Evolutionary conservation across 2,329 filamentous ascomycete genomes (phyloP).

Genomic region (Colletotrichum sp.): DNA sequence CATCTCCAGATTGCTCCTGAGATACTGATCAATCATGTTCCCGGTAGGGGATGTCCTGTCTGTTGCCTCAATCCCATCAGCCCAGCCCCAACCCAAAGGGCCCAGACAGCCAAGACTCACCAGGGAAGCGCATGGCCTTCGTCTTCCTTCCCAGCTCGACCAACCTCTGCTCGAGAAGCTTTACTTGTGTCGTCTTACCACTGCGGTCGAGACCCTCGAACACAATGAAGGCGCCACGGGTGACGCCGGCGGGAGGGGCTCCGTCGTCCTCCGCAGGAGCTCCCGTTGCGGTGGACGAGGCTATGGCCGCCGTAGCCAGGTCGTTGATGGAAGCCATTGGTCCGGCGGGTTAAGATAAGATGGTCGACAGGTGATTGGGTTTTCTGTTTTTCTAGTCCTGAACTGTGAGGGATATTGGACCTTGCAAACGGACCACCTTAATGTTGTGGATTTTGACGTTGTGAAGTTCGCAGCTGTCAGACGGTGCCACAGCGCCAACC

Average conservation of each 20-base stretch:
- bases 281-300: conserved; percentile 35
- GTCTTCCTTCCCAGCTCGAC: conserved; percentile 53
- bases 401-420: not conserved
- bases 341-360: not conserved
- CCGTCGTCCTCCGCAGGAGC: not conserved
- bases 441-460: not conserved
- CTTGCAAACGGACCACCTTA: not conserved
- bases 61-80: conserved; percentile 33
- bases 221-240: conserved; percentile 77
- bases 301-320: conserved; percentile 52
- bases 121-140: conserved; percentile 62
- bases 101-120: conserved; percentile 33
- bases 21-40: conserved; percentile 83
- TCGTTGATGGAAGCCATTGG: conserved; percentile 55
- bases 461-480: not conserved
- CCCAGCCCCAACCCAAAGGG: not conserved
- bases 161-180: conserved; percentile 64
- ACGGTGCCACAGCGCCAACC: not conserved
- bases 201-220: conserved; percentile 90
- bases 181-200: conserved; percentile 91
- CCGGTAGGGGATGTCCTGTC: conserved; percentile 86
- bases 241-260: conserved; percentile 18
- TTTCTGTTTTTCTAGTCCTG: not conserved
- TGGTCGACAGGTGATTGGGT: not conserved
- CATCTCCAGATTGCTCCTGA: conserved; percentile 73